A percentile compares a stretch with the other conserved stretches of the same genome.
These are phyloP conservation scores for Calonectria multiphialidica DNA, from an alignment of 2,329 filamentous ascomycete genomes.

Conservation along the genomic window DNA sequence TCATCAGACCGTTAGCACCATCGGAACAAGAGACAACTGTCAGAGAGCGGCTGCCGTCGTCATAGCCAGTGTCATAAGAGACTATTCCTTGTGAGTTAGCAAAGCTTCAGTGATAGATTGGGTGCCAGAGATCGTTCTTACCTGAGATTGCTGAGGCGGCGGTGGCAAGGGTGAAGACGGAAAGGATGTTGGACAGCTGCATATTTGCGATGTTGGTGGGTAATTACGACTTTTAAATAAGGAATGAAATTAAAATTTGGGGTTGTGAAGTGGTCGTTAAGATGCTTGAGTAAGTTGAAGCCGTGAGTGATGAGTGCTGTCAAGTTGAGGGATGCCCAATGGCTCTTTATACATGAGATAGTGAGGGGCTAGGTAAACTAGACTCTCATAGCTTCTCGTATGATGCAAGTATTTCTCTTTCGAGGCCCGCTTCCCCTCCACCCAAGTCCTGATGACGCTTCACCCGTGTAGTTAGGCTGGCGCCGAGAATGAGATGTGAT, in stretches of 20 bases:
- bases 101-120: not conserved
- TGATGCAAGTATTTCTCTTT: not conserved
- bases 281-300: constrained; percentile 1
- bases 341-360: not conserved
- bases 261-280: constrained; percentile 1
- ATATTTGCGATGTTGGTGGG: constrained; percentile 49
- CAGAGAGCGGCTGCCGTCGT: constrained; percentile 68
- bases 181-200: constrained; percentile 56
- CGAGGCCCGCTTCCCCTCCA: not conserved
- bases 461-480: not conserved
- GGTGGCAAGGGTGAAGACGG: constrained; percentile 53
- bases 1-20: constrained; percentile 74
- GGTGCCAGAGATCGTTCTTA: constrained; percentile 28
- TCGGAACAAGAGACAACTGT: constrained; percentile 74
- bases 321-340: not conserved
- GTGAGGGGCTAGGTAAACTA: not conserved
- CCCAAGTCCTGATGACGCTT: not conserved
- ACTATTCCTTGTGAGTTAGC: constrained; percentile 55
- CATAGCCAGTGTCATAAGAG: constrained; percentile 80
- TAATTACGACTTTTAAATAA: constrained; percentile 24
- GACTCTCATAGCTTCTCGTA: not conserved
- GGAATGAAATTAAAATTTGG: not conserved
- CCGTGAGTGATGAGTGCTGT: not conserved
- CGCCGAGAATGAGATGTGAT: not conserved
- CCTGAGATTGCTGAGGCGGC: constrained; percentile 52